Base-by-base conservation (phyloP, 202 grass and related monocot genomes). In the Setaria viridis region DNA sequence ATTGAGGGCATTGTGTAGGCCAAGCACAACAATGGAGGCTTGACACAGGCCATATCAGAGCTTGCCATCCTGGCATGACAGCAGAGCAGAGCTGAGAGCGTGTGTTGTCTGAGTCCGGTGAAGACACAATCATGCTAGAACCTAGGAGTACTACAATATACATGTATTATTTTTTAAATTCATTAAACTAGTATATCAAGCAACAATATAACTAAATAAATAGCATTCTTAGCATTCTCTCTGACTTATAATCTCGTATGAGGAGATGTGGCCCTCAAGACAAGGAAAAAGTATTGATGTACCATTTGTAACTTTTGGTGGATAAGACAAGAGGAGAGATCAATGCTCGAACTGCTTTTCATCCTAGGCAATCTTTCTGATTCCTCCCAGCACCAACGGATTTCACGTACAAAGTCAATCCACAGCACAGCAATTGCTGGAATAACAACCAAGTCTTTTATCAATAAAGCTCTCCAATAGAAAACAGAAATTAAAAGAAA, bases 261-360 rank as follows among this genome's bases (percentile, higher is more conserved):
- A 20, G 34, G 11, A 82, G 67, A 72, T 29, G 41, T 66, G 45
- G 2, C 19, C 49, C 7, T 71, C 72, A 48, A 78, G 25, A 63
- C 25, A 57, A 72, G 15, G 7, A 21, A 88, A 45, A 80, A 47
- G 33, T 59, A 71, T 58, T 35, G 51, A 84, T 73, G 43, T 95
- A 99, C 96, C 96, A 99, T 95, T 82, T 99, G 96, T 73, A 99
- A 80, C 83, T 99, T 95, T 87, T 99, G 96, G 80, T 95, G 93
- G 82, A 95, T 87, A 67, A 99, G 86, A 85, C 96, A 99, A 73
- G 91, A 48, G 83, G 88, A 99, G 50, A 99, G 91, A 69, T 99
- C 96, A 70, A 99, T 95, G 54, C 33, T 88, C 68, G 91, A 89
- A 83, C 67, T 86, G 77, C n/a, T 85, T 85, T 85, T 72, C 88